Evolutionary conservation across 1,139 yeast species (phyloP).

Genomic region (Scheffersomyces lignicola): DNA sequence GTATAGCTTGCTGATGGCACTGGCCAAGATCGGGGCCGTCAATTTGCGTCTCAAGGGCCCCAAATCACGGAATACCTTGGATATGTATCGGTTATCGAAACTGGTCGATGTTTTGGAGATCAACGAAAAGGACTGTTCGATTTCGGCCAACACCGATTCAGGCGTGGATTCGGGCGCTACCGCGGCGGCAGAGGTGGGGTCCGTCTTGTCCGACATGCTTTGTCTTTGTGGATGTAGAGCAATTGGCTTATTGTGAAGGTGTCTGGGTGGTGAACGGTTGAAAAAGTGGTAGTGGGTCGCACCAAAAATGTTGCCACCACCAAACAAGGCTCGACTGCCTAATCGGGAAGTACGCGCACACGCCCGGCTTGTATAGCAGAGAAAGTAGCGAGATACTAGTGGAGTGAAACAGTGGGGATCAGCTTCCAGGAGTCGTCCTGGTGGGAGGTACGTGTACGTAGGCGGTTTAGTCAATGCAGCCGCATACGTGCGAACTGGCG

Average conservation of each 20-base stretch:
- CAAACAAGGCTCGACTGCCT: neutral
- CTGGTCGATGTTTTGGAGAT: slow-evolving; percentile 71
- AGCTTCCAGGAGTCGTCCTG: too few relatives aligned
- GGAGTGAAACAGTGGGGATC: too few relatives aligned
- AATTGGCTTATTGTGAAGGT: neutral
- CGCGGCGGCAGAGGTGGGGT: too few relatives aligned
- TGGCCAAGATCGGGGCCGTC: slow-evolving; percentile 52
- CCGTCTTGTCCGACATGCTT: slow-evolving; percentile 11
- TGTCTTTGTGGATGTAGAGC: slow-evolving; percentile 7
- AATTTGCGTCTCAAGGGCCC: slow-evolving; percentile 72
- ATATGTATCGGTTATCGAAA: slow-evolving; percentile 83
- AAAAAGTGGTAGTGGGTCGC: neutral
- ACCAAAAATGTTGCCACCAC: neutral
- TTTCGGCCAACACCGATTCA: slow-evolving; percentile 35
- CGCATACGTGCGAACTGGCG: too few relatives aligned
- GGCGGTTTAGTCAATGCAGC: too few relatives aligned
- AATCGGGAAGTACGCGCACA: neutral
- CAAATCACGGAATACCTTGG: slow-evolving; percentile 82
- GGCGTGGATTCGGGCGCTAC: slow-evolving; percentile 9
- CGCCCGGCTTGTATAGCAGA: too few relatives aligned
- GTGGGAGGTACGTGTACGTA: too few relatives aligned
- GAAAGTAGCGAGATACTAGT: too few relatives aligned
- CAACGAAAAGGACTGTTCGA: slow-evolving; percentile 53
- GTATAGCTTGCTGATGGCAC: slow-evolving; percentile 55
- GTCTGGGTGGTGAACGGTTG: neutral